Evolutionary conservation across 495 filamentous ascomycete genomes (phyloP), one percentile per base, ranked within the genome.

Genomic region (Usnea hakonensis): DNA sequence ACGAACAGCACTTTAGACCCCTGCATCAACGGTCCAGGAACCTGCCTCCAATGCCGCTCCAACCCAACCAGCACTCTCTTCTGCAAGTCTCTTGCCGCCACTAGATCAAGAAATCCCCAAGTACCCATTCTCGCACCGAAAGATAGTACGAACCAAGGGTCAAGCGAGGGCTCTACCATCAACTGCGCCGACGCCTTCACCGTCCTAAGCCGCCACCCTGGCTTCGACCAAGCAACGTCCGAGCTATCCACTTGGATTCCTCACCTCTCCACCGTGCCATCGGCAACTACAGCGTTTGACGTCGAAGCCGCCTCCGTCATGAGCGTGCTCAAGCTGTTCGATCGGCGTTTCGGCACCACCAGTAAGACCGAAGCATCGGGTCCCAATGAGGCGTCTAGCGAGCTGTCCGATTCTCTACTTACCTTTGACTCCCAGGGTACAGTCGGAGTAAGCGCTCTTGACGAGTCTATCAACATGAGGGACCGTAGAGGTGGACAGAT

Each of bases 271-370:
- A 84, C 87, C 17, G 76, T 86, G 13, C 67, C 72, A 59, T 48
- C 64, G 2, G 70, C 72, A 62, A 77, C 85, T 62, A 81, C 80
- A 26, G 85, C 88, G 8, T 83, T 90, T 65, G 88, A 93, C 69
- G 85, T 95, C 11, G 90, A 95, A 69, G 88, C 90, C 1, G 89
- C 89, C 6, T 91, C 87, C 70, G 89, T 95, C 32, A 91, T 93
- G 86, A 85, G 85, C 43, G 90, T 94, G 35, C 71, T 95, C 60
- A 89, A 87, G 65, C 85, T 86, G 61, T 90, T 95, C 69, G 90
- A 95, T 69, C 81, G 89, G 41, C 72, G 90, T 43, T 95, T 95
- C 72, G 86, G 84, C 9, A 32, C 2, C 28, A 52, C 48, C 2
- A 9, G 28, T 14, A 32, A 32, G 32, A 0, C 6, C 28, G 13